These are phyloP conservation scores for Pogostemon cablin DNA, from an alignment of 257 asterid genomes.

Conservation along the genomic window DNA sequence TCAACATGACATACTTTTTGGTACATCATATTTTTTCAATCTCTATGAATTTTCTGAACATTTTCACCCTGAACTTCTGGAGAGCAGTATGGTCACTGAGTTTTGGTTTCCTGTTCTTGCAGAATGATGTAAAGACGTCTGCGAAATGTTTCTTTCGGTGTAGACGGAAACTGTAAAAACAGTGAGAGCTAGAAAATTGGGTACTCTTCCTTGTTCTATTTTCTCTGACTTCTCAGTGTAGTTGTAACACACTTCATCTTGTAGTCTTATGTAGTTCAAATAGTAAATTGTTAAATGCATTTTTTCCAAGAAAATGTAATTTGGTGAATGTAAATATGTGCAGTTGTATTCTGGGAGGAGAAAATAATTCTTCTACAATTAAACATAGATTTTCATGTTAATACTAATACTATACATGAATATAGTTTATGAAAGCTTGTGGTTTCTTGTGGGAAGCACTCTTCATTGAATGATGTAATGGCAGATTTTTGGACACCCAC, in stretches of 20 bases:
- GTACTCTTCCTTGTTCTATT: constrained; percentile 19
- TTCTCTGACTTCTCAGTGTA: constrained; percentile 11
- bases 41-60: neutral
- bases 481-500: neutral
- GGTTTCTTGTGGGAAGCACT: constrained; percentile 57
- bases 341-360: neutral
- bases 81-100: neutral
- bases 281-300: no score
- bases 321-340: neutral
- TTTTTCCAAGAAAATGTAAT: neutral
- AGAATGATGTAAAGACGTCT: constrained; percentile 34
- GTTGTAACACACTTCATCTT: constrained; percentile 6
- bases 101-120: constrained; percentile 26
- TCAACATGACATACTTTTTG: neutral
- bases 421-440: constrained; percentile 31
- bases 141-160: constrained; percentile 5
- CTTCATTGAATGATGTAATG: constrained; percentile 40
- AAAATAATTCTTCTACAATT: neutral
- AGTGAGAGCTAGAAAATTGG: constrained; percentile 25
- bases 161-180: constrained; percentile 27
- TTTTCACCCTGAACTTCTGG: neutral
- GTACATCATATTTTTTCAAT: neutral
- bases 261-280: neutral
- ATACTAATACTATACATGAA: neutral
- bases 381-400: neutral